Percentiles rank a stretch among this genome's conserved stretches.
Conservation (phyloP, 805 yeast genomes). For the Crinitomyces ghanaensis region DNA sequence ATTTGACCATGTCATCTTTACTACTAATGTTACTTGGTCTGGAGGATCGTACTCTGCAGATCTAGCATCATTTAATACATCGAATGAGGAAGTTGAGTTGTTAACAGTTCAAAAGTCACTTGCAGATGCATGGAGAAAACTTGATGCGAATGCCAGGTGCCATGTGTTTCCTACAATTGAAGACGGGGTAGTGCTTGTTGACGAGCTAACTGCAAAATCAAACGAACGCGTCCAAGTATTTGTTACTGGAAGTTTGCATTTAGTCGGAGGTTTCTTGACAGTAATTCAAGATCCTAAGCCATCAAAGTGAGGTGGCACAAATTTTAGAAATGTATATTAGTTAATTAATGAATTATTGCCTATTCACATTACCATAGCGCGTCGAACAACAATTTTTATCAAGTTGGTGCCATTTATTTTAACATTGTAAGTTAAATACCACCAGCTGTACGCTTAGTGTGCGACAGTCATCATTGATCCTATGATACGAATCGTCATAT, state of each 20-base stretch:
- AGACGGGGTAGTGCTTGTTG: conserved; percentile 47
- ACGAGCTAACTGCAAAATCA: conserved; percentile 27
- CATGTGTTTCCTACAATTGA: conserved; percentile 67
- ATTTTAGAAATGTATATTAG: no score
- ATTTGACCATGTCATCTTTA: conserved; percentile 72
- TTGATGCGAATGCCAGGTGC: conserved; percentile 30
- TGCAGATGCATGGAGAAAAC: conserved; percentile 56
- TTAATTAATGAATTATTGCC: no score
- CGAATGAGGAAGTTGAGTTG: conserved; percentile 67
- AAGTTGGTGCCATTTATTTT: no score
- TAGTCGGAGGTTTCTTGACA: conserved; percentile 88
- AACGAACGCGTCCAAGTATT: no score
- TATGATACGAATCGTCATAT: no score
- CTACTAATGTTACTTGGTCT: conserved; percentile 88
- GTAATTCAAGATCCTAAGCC: conserved; percentile 65
- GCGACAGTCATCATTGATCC: no score
- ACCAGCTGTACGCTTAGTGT: no score
- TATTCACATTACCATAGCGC: no score
- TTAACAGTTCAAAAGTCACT: conserved; percentile 69
- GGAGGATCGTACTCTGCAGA: conserved; percentile 64
- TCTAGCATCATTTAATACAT: conserved; percentile 73
- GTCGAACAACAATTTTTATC: no score
- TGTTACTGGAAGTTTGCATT: conserved; percentile 87
- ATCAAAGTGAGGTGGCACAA: no score
- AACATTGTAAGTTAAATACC: no score